A percentile compares a stretch with the other conserved stretches of the same genome.
phyloP scores from a whole-genome alignment of 2,329 filamentous ascomycete genomes.

The Penicillium sp. region DNA sequence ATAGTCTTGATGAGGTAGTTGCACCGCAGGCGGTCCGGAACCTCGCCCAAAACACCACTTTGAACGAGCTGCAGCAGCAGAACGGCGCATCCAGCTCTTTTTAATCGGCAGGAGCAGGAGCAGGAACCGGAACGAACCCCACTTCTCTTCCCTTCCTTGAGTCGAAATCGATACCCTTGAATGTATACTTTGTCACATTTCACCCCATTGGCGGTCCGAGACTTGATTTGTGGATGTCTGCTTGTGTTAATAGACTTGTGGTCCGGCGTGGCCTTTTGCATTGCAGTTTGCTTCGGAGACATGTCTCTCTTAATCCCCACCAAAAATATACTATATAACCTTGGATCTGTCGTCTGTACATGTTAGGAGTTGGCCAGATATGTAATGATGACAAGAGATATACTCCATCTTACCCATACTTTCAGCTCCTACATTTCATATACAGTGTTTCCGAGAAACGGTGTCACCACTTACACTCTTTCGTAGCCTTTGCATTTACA shows the following conservation, averaged over 20 bases:
- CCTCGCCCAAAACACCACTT: slow-evolving; percentile 19
- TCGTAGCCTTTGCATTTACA: no score
- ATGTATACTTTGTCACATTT: not conserved
- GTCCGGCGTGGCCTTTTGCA: slow-evolving; percentile 1
- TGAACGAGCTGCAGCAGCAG: slow-evolving; percentile 15
- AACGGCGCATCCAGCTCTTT: slow-evolving; percentile 18
- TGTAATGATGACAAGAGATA: no score
- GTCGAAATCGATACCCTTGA: slow-evolving; percentile 2
- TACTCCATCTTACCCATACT: no score
- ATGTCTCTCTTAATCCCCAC: no score
- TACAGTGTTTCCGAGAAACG: no score
- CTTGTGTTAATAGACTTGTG: not conserved
- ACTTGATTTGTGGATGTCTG: not conserved
- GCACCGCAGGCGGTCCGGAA: slow-evolving; percentile 32
- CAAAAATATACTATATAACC: no score
- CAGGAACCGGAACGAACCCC: no score
- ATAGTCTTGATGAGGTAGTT: slow-evolving; percentile 67
- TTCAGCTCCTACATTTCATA: no score
- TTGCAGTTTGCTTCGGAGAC: not conserved
- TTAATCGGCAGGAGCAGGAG: no score
- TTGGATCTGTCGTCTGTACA: no score
- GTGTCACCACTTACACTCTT: no score
- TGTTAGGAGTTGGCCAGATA: no score
- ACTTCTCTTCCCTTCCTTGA: not conserved
- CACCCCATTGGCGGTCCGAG: not conserved